These are phyloP conservation scores for Triticum urartu DNA, from an alignment of 176 grass and related monocot genomes.

Conservation along the genomic window DNA sequence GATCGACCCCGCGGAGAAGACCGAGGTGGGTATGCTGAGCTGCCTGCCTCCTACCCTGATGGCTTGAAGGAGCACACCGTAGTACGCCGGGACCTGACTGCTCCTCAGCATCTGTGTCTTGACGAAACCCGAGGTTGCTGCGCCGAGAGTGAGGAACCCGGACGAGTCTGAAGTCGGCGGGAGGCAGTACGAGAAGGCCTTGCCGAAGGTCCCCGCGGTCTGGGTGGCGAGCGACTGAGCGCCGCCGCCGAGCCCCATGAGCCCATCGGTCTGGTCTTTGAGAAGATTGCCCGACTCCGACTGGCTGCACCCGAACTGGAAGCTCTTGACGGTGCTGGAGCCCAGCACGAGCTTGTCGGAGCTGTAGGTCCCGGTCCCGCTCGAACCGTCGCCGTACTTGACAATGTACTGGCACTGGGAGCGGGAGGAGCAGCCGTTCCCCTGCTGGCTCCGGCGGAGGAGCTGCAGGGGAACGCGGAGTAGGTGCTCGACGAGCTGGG, in stretches of 20 bases:
- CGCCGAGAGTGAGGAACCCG: conserved; percentile 61
- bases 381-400: conserved; percentile 40
- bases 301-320: conserved; percentile 61
- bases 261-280: no score
- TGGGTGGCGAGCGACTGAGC: no score
- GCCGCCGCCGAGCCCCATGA: no score
- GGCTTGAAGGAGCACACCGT: conserved; percentile 41
- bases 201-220: conserved; percentile 27
- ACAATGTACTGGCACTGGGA: conserved; percentile 52
- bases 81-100: conserved; percentile 38
- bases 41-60: conserved; percentile 46
- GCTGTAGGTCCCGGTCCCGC: conserved; percentile 39
- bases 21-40: conserved; percentile 25
- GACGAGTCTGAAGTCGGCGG: conserved; percentile 21
- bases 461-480: conserved; percentile 53
- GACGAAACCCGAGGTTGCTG: neutral
- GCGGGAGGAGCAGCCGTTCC: conserved; percentile 18
- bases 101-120: conserved; percentile 45
- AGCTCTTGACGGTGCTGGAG: neutral
- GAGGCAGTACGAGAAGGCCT: conserved; percentile 69
- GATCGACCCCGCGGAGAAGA: conserved; percentile 41
- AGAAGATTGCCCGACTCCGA: no score
- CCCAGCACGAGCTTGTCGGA: conserved; percentile 49
- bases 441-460: neutral
- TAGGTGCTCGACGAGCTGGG: conserved; percentile 39